Evolutionary conservation across 2,329 filamentous ascomycete species (phyloP), one percentile per base, ranked within the genome.

Genomic region (Dryadomyces sulphureus): DNA sequence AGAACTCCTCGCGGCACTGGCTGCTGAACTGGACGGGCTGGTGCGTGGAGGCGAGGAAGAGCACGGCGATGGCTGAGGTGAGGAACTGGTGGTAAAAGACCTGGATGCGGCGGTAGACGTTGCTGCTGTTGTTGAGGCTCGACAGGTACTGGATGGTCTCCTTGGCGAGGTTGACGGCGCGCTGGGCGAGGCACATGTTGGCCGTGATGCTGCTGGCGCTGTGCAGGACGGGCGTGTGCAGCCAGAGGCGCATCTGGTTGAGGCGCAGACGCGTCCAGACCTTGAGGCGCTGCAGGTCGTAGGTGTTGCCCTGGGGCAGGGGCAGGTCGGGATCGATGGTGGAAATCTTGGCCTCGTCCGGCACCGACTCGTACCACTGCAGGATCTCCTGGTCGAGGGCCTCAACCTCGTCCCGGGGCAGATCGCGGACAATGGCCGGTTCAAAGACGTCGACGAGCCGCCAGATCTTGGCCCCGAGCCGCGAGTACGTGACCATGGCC

Each of bases 381-480:
- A 92, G 66, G 41, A 94, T 81, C 56, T 93, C 84, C 49, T 80
- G 81, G 57, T 95, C 89, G 7, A 95, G 70, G 42, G 78, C 79
- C 24, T 83, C 81, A 48, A 94, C 84, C 51, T 90, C 82, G 49
- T 84, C 79, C 27, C 77, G 75, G 50, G 79, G 79, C 45, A 84
- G 68, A 35, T 83, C 79, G 32, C 73, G 70, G 1, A 75, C 69
- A n/a, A 76, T 66, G 38, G 70, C 62, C 0, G 69, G 68, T 21
- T 83, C 79, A 39, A 78, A 79, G 41, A 81, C 77, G 32, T 84
- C 75, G 11, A 92, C 80, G 4, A 86, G 80, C 45, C 75, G 77
- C 87, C 88, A 95, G 9, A 95, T 84, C 59, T 85, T 89, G 48
- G 86, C 88, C 24, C 81, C 82, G 35, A 95, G 79, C 46, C 78